A percentile compares a stretch with the other conserved stretches of the same genome.
phyloP scores from a whole-genome alignment of 1,284 basidiomycete genomes.

The Mycosarcoma maydis region DNA sequence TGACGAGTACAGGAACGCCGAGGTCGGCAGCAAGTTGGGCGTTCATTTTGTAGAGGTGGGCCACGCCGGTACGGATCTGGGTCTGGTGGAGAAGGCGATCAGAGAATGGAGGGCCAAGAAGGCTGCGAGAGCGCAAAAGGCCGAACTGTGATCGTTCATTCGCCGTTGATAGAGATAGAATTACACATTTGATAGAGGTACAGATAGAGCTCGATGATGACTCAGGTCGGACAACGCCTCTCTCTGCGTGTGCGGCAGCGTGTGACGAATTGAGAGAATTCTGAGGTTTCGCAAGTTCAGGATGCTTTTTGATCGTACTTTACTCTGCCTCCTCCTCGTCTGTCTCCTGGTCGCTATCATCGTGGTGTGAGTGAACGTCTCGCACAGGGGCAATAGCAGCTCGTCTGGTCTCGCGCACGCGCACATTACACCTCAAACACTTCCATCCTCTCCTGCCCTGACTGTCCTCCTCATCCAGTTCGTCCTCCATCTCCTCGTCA shows the following conservation, averaged over 20 bases:
- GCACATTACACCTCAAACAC: constrained; percentile 59
- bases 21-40: constrained; percentile 61
- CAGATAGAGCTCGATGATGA: no score
- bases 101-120: constrained; percentile 55
- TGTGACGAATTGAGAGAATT: no score
- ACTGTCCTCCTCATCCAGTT: constrained; percentile 49
- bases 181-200: no score
- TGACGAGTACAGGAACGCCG: constrained; percentile 60
- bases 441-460: constrained; percentile 52
- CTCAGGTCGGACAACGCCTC: no score
- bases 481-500: constrained; percentile 61
- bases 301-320: background rate
- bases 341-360: background rate
- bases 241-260: no score
- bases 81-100: constrained; percentile 53
- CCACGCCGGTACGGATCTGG: constrained; percentile 53
- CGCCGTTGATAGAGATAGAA: no score
- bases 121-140: constrained; percentile 6
- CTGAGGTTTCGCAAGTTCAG: no score
- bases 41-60: constrained; percentile 64
- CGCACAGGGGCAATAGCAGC: background rate
- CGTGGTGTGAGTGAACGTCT: background rate
- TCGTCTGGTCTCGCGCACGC: constrained; percentile 37
- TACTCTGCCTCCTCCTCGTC: constrained; percentile 3
- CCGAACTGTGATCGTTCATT: background rate